Evolutionary conservation across 768 basidiomycete species (phyloP), one percentile per base, ranked within the genome.

Genomic region (Auricularia auricula-judae): DNA sequence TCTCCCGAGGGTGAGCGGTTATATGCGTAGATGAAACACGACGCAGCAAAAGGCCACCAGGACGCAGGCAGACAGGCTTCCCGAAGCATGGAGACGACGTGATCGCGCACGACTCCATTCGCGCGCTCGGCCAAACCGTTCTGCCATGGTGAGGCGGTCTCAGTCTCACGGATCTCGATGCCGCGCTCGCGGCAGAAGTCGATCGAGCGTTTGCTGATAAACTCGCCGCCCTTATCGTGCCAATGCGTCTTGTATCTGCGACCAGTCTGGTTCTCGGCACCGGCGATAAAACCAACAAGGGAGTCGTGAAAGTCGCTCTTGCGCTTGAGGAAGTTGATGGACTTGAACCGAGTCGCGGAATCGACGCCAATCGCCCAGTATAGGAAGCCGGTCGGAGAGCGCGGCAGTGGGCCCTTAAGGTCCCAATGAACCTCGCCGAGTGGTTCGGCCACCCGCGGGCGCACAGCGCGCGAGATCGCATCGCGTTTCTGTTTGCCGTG

Each of bases 401-500:
- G 42, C 42, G 42, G 42, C 10, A 43, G 42, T 16, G 42, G 42
- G 42, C 42, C 42, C 16, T 43, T 8, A 43, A 43, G 42, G 42
- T 43, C 42, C 42, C 36, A 35, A 63, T 39, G 36, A 11, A 43
- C 33, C n/a, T 39, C 11, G 62, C 11, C 29, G n/a, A 43, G 36
- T 33, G 44, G 42, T 16, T 43, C 36, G 21, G 23, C 42, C 8
- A 16, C 42, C 10, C 42, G 42, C 8, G 42, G 42, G 61, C 70
- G 67, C 4, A 69, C 43, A 36, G 63, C 63, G 63, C 73, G 73
- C 0, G 76, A 75, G 16, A 78, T 72, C 10, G 72, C 67, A 1
- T 66, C 67, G 11, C 66, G 66, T 0, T 70, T 73, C 75, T 79
- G 76, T 67, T 79, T 79, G 3, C 78, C 76, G 51, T 73, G 70